phyloP scores from a whole-genome alignment of 306 rosid species.

The Macrotyloma uniflorum region DNA sequence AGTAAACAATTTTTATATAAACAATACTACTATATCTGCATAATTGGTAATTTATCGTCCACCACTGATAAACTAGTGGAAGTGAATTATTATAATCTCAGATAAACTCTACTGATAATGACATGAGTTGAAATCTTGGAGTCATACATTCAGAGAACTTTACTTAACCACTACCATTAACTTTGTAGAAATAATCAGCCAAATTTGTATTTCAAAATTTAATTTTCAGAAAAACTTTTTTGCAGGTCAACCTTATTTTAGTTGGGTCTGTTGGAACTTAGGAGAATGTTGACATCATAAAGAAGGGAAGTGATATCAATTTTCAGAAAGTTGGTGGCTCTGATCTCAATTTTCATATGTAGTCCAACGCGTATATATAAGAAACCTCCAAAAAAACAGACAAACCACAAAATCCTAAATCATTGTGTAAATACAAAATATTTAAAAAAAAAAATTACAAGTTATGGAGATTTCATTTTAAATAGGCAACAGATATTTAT shows the following conservation, averaged over 20 bases:
- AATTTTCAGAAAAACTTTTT: background rate
- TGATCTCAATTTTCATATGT: background rate
- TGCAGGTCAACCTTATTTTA: background rate
- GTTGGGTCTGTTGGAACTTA: background rate
- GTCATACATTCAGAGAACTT: background rate
- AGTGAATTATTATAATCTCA: background rate
- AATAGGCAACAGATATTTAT: background rate
- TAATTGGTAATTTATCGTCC: background rate
- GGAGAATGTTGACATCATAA: conserved; percentile 29
- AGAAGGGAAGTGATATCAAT: conserved; percentile 8
- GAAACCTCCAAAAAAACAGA: background rate
- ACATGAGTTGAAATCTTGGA: background rate
- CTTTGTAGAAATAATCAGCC: background rate
- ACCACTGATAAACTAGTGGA: background rate
- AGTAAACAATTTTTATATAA: background rate
- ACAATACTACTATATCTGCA: background rate
- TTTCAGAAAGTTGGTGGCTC: conserved; percentile 24
- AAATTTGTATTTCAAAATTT: background rate
- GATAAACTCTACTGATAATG: background rate
- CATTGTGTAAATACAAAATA: background rate
- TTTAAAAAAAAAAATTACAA: background rate
- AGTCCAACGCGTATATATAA: background rate
- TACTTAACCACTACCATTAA: background rate
- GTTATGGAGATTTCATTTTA: background rate
- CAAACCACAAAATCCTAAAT: conserved; percentile 1